phyloP scores from a whole-genome alignment of 73 alveolate genomes.

The Diophrys appendiculata region DNA sequence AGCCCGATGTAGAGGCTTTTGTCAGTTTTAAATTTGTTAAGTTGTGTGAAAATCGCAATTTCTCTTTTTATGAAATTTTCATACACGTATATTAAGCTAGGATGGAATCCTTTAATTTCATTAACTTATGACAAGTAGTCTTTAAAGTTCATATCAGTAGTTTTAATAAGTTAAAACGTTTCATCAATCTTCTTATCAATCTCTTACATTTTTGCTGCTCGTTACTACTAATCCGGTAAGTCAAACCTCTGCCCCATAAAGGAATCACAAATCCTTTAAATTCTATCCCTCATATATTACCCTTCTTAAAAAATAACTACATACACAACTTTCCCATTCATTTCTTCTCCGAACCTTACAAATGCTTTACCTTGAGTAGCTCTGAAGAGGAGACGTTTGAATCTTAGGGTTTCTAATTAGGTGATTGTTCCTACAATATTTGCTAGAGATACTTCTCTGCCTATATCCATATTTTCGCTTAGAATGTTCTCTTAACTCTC shows the following conservation, averaged over 20 bases:
- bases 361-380: slow-evolving; percentile 79
- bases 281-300: slow-evolving; percentile 68
- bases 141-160: slow-evolving; percentile 28
- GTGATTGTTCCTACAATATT: slow-evolving; percentile 87
- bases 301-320: slow-evolving; percentile 87
- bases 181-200: slow-evolving; percentile 2
- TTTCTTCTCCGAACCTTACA: slow-evolving; percentile 63
- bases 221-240: slow-evolving; percentile 12
- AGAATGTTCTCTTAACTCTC: background rate
- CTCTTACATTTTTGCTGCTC: slow-evolving; percentile 1
- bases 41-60: slow-evolving; percentile 43
- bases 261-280: slow-evolving; percentile 82
- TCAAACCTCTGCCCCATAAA: slow-evolving; percentile 61
- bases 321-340: slow-evolving; percentile 52
- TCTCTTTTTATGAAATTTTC: slow-evolving; percentile 58
- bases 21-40: slow-evolving; percentile 61
- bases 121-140: slow-evolving; percentile 25
- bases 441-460: slow-evolving; percentile 67
- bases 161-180: slow-evolving; percentile 13
- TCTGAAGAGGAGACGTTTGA: slow-evolving; percentile 86
- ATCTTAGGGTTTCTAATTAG: slow-evolving; percentile 74
- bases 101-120: background rate
- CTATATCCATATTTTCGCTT: slow-evolving; percentile 28
- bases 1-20: slow-evolving; percentile 66
- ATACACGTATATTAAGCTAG: slow-evolving; percentile 58